Evolutionary conservation across 176 grass and related monocot genomes (phyloP).

Genomic region (Oropetium thomaeum): DNA sequence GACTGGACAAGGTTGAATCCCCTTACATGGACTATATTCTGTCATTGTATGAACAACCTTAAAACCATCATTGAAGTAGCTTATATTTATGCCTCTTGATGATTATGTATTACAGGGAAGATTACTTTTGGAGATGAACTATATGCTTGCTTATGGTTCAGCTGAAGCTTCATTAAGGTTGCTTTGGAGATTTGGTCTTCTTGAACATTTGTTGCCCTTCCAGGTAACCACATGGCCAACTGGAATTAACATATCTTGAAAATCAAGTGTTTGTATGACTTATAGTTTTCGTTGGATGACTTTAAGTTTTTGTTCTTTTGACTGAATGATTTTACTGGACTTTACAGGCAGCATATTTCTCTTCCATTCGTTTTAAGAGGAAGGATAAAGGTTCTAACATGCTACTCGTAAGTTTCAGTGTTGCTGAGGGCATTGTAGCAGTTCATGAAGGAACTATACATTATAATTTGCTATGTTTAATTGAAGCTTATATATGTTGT

Average conservation of each 20-base stretch:
- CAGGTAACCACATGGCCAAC: conserved; percentile 43
- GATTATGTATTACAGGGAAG: conserved; percentile 53
- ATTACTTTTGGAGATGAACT: conserved; percentile 94
- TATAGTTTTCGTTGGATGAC: conserved; percentile 19
- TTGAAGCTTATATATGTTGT: background rate
- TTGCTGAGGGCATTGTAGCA: background rate
- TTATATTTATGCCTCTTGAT: conserved; percentile 18
- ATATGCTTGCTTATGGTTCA: conserved; percentile 99
- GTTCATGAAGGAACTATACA: background rate
- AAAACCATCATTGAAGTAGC: background rate
- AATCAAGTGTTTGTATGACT: conserved; percentile 1
- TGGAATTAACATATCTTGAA: conserved; percentile 10
- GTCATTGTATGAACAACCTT: conserved; percentile 9
- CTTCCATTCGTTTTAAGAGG: conserved; percentile 76
- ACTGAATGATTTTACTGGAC: conserved; percentile 22
- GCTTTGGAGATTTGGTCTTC: conserved; percentile 93
- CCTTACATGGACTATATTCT: conserved; percentile 12
- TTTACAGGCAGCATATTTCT: conserved; percentile 92
- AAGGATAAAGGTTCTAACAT: conserved; percentile 87
- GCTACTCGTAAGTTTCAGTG: conserved; percentile 67
- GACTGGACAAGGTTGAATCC: conserved; percentile 73
- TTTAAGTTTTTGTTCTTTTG: conserved; percentile 29
- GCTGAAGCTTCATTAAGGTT: conserved; percentile 92
- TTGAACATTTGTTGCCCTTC: conserved; percentile 89
- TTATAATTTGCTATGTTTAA: background rate